Percentiles rank a stretch among this genome's conserved stretches.
These are phyloP conservation scores for Sporothrix variecibatus DNA, from an alignment of 2,329 filamentous ascomycete species.

Conservation along the genomic window DNA sequence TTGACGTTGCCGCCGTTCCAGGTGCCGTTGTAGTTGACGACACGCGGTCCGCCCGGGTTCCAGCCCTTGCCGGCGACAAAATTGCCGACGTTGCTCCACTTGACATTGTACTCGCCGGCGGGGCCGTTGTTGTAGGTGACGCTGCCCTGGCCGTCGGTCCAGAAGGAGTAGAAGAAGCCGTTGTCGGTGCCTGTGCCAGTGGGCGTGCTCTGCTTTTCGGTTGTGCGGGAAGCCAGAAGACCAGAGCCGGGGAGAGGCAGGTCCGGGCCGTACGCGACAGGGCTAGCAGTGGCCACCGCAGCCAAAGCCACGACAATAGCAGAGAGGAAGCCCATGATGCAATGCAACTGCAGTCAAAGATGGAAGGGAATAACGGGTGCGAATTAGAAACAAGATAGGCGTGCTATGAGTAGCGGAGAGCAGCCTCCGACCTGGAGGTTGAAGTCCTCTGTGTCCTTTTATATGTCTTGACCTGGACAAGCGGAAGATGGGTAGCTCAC, in stretches of 20 bases:
- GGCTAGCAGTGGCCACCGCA: background rate
- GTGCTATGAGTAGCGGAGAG: background rate
- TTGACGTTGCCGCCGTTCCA: slow-evolving; percentile 36
- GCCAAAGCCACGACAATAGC: background rate
- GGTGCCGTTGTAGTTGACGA: slow-evolving; percentile 36
- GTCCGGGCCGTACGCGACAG: background rate
- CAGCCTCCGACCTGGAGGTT: background rate
- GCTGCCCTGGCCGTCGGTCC: slow-evolving; percentile 44
- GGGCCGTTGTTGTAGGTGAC: slow-evolving; percentile 47
- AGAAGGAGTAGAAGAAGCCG: slow-evolving; percentile 51
- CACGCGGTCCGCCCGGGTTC: slow-evolving; percentile 48
- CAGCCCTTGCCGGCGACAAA: slow-evolving; percentile 62
- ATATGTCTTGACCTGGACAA: background rate
- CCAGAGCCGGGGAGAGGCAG: background rate
- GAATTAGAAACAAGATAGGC: no score
- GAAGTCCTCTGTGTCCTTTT: background rate
- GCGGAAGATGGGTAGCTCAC: background rate
- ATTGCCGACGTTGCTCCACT: slow-evolving; percentile 50
- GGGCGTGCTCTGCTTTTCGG: slow-evolving; percentile 9
- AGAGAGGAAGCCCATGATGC: background rate
- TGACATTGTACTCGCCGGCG: slow-evolving; percentile 44
- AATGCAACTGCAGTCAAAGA: background rate
- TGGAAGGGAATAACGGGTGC: background rate
- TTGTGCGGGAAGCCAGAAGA: background rate
- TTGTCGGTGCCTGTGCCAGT: slow-evolving; percentile 38